A percentile compares a stretch with the other conserved stretches of the same genome.
These are phyloP conservation scores for Xylariomycetidae sp. DNA, from an alignment of 2,329 filamentous ascomycete species.

Conservation along the genomic window DNA sequence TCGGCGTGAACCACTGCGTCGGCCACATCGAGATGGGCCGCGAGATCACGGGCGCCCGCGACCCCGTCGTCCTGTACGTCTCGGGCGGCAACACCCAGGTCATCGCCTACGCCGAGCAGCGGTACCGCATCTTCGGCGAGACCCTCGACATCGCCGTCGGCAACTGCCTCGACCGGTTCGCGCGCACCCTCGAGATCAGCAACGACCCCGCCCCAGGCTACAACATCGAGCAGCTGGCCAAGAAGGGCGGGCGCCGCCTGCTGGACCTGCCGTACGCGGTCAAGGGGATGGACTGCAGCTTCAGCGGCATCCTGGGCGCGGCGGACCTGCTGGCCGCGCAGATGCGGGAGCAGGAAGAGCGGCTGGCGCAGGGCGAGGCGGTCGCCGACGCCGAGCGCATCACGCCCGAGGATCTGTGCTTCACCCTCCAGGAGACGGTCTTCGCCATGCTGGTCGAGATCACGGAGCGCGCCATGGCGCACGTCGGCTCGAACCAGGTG, in stretches of 20 bases:
- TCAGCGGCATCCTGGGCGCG: slow-evolving; percentile 83
- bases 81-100: slow-evolving; percentile 96
- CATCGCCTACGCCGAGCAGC: slow-evolving; percentile 89
- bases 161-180: slow-evolving; percentile 95
- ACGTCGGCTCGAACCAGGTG: slow-evolving; percentile 86
- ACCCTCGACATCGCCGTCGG: slow-evolving; percentile 96
- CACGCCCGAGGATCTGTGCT: slow-evolving; percentile 83
- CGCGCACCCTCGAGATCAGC: slow-evolving; percentile 81
- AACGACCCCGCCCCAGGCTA: slow-evolving; percentile 97
- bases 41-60: slow-evolving; percentile 80
- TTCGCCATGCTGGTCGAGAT: slow-evolving; percentile 98
- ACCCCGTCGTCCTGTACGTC: slow-evolving; percentile 95
- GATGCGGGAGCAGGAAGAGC: slow-evolving; percentile 42
- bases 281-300: slow-evolving; percentile 98
- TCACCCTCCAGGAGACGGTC: slow-evolving; percentile 90
- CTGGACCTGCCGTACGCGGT: slow-evolving; percentile 92
- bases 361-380: slow-evolving; percentile 16
- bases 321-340: slow-evolving; percentile 75
- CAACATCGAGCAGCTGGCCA: slow-evolving; percentile 93
- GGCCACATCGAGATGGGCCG: slow-evolving; percentile 99
- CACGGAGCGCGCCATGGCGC: slow-evolving; percentile 96
- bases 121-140: slow-evolving; percentile 97
- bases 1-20: slow-evolving; percentile 97
- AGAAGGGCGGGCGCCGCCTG: slow-evolving; percentile 61
- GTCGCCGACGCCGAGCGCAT: slow-evolving; percentile 42